Evolutionary conservation across 257 asterid species (phyloP), one percentile per base, ranked within the genome.

Genomic region (Phtheirospermum japonicum): DNA sequence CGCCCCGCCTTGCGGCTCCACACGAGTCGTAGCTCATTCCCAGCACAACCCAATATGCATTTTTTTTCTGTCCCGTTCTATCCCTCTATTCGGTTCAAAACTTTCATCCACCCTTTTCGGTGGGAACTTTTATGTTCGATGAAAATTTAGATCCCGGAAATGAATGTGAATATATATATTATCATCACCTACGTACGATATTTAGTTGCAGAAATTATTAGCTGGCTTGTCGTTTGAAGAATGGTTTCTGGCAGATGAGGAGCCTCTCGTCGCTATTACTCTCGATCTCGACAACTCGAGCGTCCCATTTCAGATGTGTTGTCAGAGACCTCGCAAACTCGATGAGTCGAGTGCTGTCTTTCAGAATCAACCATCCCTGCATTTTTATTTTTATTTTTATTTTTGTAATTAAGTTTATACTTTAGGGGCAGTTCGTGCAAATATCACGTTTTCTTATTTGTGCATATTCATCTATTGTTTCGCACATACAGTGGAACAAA

Each of bases 211-310:
- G 60, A 53, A 45, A 4, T 43, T 43, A 71, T 77, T 74, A 87
- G 78, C 76, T 81, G 12, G 91, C 77, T 70, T 80, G 95, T 83
- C 82, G 75, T 77, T 80, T 94, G 73, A 69, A 51, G 70, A 84
- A 84, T 11, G 99, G 95, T 59, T 94, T 94, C 87, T 94, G 99
- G 84, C 99, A 94, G 80, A 94, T 84, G 39, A 94, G 84, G 76
- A 94, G 90, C 59, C 76, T 79, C 81, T 94, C 97, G 6, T 90
- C 84, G 31, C 94, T 84, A 65, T 77, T 82, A 66, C 88, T 84
- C 48, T 94, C 96, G 2, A 87, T 81, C 83, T 90, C 99, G 6
- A 94, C 83, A 9, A 94, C 88, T 55, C 99, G 91, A 0, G 97
- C 95, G 26, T 94, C 99, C 99, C 99, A 94, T 80, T 83, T 94